A percentile compares a stretch with the other conserved stretches of the same genome.
Conservation (phyloP, 306 rosid genomes). For the Vigna reflexopilosa region DNA sequence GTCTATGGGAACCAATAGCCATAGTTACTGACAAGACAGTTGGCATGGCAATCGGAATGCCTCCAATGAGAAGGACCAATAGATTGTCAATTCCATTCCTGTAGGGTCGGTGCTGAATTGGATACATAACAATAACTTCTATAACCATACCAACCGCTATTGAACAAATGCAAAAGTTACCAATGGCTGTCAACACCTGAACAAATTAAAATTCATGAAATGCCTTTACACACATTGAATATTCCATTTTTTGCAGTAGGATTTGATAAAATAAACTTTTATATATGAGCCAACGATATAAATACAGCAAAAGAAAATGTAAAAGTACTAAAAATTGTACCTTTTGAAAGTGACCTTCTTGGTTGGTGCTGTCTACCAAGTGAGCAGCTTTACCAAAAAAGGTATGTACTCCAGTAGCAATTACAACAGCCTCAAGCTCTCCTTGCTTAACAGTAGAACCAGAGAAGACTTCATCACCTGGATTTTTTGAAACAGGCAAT, state of each 20-base stretch:
- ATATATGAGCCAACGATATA: not conserved
- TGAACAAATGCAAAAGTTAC: constrained; percentile 87
- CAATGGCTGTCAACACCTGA: constrained; percentile 81
- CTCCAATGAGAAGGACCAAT: constrained; percentile 86
- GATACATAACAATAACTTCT: constrained; percentile 77
- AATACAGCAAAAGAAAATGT: too few species aligned
- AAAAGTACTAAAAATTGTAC: constrained; percentile 37
- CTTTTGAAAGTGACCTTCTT: constrained; percentile 83
- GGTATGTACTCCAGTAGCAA: constrained; percentile 86
- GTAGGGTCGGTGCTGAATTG: constrained; percentile 66
- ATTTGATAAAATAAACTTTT: not conserved
- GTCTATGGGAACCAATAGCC: constrained; percentile 88
- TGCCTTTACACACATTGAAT: constrained; percentile 16
- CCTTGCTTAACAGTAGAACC: constrained; percentile 91
- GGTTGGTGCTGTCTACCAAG: constrained; percentile 76
- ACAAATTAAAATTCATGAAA: constrained; percentile 34
- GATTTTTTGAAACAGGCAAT: constrained; percentile 59
- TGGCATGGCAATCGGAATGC: constrained; percentile 91
- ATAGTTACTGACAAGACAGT: constrained; percentile 87
- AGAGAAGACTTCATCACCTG: constrained; percentile 78
- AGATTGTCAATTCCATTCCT: constrained; percentile 86
- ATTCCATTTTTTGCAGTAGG: not conserved
- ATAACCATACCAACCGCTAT: constrained; percentile 72
- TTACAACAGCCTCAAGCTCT: constrained; percentile 85
- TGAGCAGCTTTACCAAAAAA: constrained; percentile 95